These are phyloP conservation scores for Auriscalpium vulgare DNA, from an alignment of 768 basidiomycete species.

Conservation along the genomic window DNA sequence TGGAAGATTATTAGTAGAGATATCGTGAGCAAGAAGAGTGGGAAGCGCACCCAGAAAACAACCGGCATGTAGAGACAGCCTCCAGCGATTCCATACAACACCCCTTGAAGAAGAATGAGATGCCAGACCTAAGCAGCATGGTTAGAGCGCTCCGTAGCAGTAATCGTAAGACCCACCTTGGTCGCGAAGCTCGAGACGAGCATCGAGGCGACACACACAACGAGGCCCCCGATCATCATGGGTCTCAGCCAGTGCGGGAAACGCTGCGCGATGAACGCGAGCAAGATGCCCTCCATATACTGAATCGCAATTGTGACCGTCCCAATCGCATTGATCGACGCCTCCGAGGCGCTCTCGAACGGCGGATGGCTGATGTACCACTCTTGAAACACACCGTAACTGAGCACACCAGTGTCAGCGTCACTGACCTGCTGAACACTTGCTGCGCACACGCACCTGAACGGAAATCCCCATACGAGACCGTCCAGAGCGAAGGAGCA, in stretches of 20 bases:
- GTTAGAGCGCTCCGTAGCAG: not conserved
- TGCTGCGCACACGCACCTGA: constrained; percentile 9
- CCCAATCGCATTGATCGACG: constrained; percentile 1
- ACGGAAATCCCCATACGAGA: constrained; percentile 18
- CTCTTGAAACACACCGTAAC: constrained; percentile 3
- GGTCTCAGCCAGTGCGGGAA: constrained; percentile 14
- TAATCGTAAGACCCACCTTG: constrained; percentile 1
- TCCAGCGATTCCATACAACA: constrained; percentile 15
- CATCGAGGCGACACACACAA: constrained; percentile 9
- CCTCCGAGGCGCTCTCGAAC: constrained; percentile 1
- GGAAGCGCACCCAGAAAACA: not conserved
- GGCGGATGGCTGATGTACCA: not conserved
- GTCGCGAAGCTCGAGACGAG: constrained; percentile 17
- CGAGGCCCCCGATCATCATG: constrained; percentile 15
- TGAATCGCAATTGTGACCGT: not conserved
- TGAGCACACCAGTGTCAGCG: not conserved
- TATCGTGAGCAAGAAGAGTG: constrained; percentile 2
- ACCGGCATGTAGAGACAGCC: constrained; percentile 6
- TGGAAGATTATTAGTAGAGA: not conserved
- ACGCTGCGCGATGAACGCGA: constrained; percentile 13
- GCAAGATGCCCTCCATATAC: not conserved
- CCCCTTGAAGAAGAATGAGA: constrained; percentile 17
- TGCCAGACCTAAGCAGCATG: constrained; percentile 14
- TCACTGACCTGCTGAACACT: not conserved
- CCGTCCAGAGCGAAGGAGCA: constrained; percentile 16